A percentile compares a stretch with the other conserved stretches of the same genome.
These are phyloP conservation scores for Gracilaria caudata DNA, from an alignment of 23 red algal species.

Conservation along the genomic window DNA sequence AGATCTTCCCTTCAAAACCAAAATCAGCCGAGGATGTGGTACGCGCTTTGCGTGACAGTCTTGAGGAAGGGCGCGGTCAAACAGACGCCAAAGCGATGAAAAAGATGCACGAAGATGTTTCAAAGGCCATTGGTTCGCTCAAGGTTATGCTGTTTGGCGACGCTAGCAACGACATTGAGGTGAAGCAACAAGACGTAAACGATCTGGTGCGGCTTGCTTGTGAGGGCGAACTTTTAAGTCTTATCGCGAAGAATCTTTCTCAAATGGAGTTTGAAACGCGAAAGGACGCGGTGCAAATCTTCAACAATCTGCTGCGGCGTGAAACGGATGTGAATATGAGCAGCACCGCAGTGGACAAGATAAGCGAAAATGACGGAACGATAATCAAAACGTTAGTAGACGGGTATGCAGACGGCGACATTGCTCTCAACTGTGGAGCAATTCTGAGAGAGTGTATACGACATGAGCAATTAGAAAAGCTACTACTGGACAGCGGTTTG, in stretches of 20 bases:
- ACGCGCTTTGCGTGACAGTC: constrained; percentile 61
- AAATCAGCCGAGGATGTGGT: constrained; percentile 73
- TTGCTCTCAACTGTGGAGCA: constrained; percentile 86
- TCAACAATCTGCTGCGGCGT: constrained; percentile 94
- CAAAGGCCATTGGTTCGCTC: constrained; percentile 35
- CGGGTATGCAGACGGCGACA: constrained; percentile 75
- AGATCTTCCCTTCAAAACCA: constrained; percentile 56
- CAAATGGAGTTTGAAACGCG: constrained; percentile 95
- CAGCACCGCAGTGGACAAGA: constrained; percentile 23
- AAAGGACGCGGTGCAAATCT: constrained; percentile 94
- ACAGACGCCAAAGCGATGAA: constrained; percentile 28
- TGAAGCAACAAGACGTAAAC: constrained; percentile 63
- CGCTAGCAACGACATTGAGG: constrained; percentile 61
- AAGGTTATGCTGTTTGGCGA: constrained; percentile 76
- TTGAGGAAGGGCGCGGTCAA: constrained; percentile 45
- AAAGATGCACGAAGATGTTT: constrained; percentile 71
- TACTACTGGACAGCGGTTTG: constrained; percentile 67
- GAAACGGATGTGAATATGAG: constrained; percentile 27
- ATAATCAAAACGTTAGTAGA: constrained; percentile 60
- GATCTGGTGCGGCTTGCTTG: constrained; percentile 63
- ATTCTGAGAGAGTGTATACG: constrained; percentile 94
- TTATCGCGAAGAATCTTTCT: constrained; percentile 73
- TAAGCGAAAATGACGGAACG: constrained; percentile 56
- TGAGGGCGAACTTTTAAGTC: constrained; percentile 68
- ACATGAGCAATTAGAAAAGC: constrained; percentile 67